These are phyloP conservation scores for Allium fistulosum DNA, from an alignment of 106 monocot species.

Conservation along the genomic window DNA sequence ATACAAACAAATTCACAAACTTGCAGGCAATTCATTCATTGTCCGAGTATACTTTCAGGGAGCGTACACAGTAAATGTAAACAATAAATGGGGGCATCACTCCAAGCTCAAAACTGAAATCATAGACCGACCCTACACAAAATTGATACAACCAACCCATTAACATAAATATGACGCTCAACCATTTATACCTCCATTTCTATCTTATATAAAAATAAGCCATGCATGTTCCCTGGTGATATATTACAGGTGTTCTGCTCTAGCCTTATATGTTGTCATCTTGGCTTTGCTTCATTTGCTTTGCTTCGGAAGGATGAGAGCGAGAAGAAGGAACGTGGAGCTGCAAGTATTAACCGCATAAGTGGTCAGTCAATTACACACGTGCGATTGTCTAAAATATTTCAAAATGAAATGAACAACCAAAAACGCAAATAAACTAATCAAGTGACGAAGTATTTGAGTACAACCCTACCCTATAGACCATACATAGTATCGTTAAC, in stretches of 20 bases:
- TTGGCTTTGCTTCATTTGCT: constrained; percentile 64
- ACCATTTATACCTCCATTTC: not conserved
- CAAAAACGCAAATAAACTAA: too few species aligned
- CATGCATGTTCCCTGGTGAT: not conserved
- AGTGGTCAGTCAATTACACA: not conserved
- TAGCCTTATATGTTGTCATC: constrained; percentile 21
- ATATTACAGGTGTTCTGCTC: not conserved
- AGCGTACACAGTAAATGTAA: too few species aligned
- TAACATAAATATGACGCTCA: constrained; percentile 1
- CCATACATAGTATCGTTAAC: too few species aligned
- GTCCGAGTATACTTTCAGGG: too few species aligned
- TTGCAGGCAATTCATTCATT: too few species aligned
- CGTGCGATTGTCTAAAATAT: too few species aligned
- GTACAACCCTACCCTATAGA: too few species aligned
- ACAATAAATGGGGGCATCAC: too few species aligned
- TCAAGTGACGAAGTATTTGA: too few species aligned
- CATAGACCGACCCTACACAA: constrained; percentile 4
- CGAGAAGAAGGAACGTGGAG: constrained; percentile 92
- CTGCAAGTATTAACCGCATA: constrained; percentile 29
- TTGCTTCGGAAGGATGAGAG: constrained; percentile 84
- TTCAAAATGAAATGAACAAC: too few species aligned
- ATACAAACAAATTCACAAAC: too few species aligned
- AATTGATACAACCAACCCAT: constrained; percentile 11
- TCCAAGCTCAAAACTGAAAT: too few species aligned
- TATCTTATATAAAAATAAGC: constrained; percentile 6